Evolutionary conservation across 306 rosid species (phyloP), one percentile per base, ranked within the genome.

Genomic region (cucumber (Cucumis sativus)): DNA sequence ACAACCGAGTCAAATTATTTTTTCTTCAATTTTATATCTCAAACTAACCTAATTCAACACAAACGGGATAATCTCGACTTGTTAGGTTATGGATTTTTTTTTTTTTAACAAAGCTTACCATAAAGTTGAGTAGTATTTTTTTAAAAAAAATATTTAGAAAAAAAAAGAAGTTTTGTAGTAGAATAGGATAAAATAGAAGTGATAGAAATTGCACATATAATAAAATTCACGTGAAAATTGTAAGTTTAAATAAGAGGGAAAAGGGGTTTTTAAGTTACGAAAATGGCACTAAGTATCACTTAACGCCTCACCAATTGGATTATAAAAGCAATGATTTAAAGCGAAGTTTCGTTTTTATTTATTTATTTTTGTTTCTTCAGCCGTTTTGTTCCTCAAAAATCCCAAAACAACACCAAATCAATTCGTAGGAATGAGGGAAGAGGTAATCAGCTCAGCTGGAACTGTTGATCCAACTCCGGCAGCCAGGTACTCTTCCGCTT

Each of bases 371-470:
- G 37, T 33, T 33, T 33, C 37, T 33, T 33, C 37, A 33, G 5
- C 37, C 5, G 37, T 33, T 33, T 33, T 33, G 47, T 3, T 35
- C 30, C 55, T 40, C 21, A 52, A 45, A 61, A 49, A 45, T 49
- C 16, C 55, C 76, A 67, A 55, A 33, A 2, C 2, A 3, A 78
- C 1, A 1, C 57, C 21, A 6, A 69, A 69, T 23, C 75, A 45
- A 69, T 69, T 43, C 57, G 37, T 4, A 7, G 14, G 57, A 47
- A 90, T 92, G 99, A 89, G 97, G 79, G 99, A 95, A 78, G 99
- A 95, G 85, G 99, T 92, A 18, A 95, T 92, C 83, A 92, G 97
- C 90, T 92, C 97, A 37, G 99, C 96, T 18, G 52, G 73, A 63
- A 88, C 87, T 73, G 61, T 89, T 78, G 97, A 92, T 85, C 97